These are phyloP conservation scores for Didymella segeticola DNA, from an alignment of 2,329 filamentous ascomycete species.

Conservation along the genomic window DNA sequence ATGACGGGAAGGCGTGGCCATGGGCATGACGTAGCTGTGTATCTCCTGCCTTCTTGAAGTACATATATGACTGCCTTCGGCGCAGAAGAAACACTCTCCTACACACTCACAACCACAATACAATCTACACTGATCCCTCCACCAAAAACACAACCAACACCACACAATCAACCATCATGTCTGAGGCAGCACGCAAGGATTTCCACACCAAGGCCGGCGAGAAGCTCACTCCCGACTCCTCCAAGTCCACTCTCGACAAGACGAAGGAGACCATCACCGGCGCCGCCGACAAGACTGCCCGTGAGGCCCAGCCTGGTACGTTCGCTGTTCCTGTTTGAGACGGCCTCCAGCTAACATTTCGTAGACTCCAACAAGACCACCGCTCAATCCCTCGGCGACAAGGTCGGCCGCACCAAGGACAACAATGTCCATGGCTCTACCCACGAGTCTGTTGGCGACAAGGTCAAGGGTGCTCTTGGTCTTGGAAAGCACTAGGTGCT, in stretches of 20 bases:
- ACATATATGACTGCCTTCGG: conserved; percentile 31
- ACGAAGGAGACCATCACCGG: conserved; percentile 64
- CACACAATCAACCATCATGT: conserved; percentile 58
- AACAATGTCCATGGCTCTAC: conserved; percentile 46
- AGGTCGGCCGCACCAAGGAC: conserved; percentile 50
- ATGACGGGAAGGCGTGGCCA: conserved; percentile 12
- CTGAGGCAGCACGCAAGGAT: conserved; percentile 69
- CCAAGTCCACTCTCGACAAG: conserved; percentile 68
- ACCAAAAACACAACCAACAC: conserved; percentile 32
- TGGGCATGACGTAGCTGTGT: conserved; percentile 34
- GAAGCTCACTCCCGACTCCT: conserved; percentile 62
- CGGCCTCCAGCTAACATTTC: neutral
- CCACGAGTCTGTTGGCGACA: conserved; percentile 52
- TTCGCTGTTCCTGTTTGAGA: neutral
- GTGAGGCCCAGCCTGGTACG: conserved; percentile 47
- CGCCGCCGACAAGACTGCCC: conserved; percentile 61
- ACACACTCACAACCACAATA: conserved; percentile 20
- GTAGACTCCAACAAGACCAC: conserved; percentile 62
- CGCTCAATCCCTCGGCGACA: conserved; percentile 56
- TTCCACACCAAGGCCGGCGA: conserved; percentile 63
- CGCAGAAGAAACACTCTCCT: conserved; percentile 14
- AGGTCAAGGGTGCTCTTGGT: conserved; percentile 57
- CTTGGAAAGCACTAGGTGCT: conserved; percentile 50
- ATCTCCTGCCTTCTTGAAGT: neutral
- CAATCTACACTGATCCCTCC: conserved; percentile 26